A percentile compares a stretch with the other conserved stretches of the same genome.
phyloP scores from a whole-genome alignment of 257 asterid species.

The Solanum neorickii region DNA sequence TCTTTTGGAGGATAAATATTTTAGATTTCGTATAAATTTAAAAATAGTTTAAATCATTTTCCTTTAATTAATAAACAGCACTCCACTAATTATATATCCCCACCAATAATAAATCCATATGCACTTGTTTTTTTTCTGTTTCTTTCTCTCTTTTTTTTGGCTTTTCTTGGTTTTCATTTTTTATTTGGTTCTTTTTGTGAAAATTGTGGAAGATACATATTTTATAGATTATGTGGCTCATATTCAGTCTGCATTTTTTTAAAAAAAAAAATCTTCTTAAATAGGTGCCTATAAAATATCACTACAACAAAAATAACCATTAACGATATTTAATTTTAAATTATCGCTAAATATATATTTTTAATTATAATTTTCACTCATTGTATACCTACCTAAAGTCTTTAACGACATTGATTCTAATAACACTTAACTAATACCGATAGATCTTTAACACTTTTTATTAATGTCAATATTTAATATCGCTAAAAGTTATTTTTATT shows the following conservation, averaged over 20 bases:
- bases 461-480: no score
- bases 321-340: no score
- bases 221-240: not conserved
- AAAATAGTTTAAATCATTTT: not conserved
- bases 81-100: not conserved
- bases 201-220: not conserved
- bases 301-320: no score
- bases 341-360: no score
- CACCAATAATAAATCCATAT: not conserved
- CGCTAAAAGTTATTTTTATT: no score
- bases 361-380: no score
- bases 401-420: rapidly evolving
- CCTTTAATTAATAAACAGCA: not conserved
- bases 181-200: not conserved
- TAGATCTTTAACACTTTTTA: no score
- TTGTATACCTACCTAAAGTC: rapidly evolving
- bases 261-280: not conserved
- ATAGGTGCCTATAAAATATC: not conserved
- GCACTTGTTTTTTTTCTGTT: not conserved
- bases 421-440: rapidly evolving
- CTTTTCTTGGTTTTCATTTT: no score
- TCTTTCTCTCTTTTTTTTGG: not conserved
- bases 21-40: not conserved
- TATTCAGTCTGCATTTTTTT: not conserved
- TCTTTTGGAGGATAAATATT: not conserved